phyloP scores from a whole-genome alignment of 345 rosid genomes.

The Pugionium cornutum region DNA sequence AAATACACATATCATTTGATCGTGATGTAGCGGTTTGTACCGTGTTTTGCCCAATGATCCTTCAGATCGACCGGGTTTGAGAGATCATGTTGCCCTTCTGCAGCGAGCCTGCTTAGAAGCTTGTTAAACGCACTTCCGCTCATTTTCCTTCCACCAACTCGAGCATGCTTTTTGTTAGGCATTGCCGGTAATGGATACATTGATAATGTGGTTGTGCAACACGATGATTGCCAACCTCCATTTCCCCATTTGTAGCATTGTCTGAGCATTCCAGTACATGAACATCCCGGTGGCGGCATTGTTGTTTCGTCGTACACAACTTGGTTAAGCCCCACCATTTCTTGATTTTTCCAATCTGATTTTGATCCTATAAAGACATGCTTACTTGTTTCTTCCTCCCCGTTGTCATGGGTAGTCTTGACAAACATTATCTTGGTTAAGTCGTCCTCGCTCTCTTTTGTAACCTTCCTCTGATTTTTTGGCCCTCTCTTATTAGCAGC shows the following conservation, averaged over 20 bases:
- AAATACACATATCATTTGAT: slow-evolving; percentile 44
- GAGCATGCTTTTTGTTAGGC: slow-evolving; percentile 87
- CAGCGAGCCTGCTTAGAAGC: slow-evolving; percentile 87
- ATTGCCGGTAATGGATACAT: slow-evolving; percentile 83
- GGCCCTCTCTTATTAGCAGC: slow-evolving; percentile 62
- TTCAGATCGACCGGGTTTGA: slow-evolving; percentile 70
- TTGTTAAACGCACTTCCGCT: too few species aligned
- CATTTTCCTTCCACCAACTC: slow-evolving; percentile 96
- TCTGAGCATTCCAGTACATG: slow-evolving; percentile 86
- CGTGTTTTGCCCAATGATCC: slow-evolving; percentile 86
- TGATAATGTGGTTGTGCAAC: slow-evolving; percentile 91
- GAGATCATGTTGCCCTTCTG: slow-evolving; percentile 73
- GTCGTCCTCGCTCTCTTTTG: slow-evolving; percentile 70
- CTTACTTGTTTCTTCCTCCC: slow-evolving; percentile 50
- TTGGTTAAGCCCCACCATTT: slow-evolving; percentile 80
- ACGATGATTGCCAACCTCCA: slow-evolving; percentile 98
- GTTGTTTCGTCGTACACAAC: slow-evolving; percentile 86
- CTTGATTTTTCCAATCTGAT: slow-evolving; percentile 85
- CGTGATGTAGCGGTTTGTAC: slow-evolving; percentile 59
- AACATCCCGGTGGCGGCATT: slow-evolving; percentile 90
- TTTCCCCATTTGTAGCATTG: too few species aligned
- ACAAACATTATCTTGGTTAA: slow-evolving; percentile 61
- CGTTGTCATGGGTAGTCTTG: slow-evolving; percentile 58
- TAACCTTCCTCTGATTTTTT: slow-evolving; percentile 65
- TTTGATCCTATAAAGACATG: slow-evolving; percentile 52